Percentiles rank a stretch among this genome's conserved stretches.
phyloP scores from a whole-genome alignment of 129 eudicot species.

The Tanacetum coccineum region DNA sequence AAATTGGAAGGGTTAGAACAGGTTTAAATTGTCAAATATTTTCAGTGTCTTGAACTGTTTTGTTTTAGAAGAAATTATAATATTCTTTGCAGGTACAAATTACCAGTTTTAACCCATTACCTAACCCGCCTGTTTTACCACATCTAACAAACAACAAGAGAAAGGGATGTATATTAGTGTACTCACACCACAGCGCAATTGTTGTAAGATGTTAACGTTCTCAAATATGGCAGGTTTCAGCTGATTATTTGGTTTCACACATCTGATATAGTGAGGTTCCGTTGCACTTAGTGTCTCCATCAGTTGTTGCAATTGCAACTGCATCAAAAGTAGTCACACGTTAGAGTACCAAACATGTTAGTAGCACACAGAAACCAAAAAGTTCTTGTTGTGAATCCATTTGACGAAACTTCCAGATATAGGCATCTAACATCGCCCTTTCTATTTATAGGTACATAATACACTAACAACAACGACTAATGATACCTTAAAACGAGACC shows the following conservation, averaged over 20 bases:
- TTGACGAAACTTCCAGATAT: background rate
- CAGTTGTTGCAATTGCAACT: constrained; percentile 89
- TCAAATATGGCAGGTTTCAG: constrained; percentile 93
- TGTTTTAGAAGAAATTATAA: background rate
- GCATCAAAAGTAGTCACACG: constrained; percentile 28
- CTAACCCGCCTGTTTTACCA: constrained; percentile 15
- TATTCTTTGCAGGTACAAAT: background rate
- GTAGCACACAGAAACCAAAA: background rate
- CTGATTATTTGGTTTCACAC: constrained; percentile 96
- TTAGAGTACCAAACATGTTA: constrained; percentile 22
- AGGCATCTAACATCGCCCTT: background rate
- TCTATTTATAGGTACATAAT: background rate
- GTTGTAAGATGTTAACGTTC: constrained; percentile 86
- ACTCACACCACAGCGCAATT: constrained; percentile 99
- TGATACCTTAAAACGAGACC: constrained; percentile 91
- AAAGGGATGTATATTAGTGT: background rate
- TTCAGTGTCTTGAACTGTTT: background rate
- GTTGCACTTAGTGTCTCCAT: constrained; percentile 95
- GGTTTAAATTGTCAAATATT: background rate
- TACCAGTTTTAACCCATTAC: constrained; percentile 1
- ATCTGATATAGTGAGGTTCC: constrained; percentile 92
- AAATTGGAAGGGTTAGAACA: background rate
- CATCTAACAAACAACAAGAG: background rate
- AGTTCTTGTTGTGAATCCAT: background rate
- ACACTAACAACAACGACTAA: background rate